A percentile compares a stretch with the other conserved stretches of the same genome.
Conservation (phyloP, 352 stramenopile genomes). For the Phytophthora gonapodyides region DNA sequence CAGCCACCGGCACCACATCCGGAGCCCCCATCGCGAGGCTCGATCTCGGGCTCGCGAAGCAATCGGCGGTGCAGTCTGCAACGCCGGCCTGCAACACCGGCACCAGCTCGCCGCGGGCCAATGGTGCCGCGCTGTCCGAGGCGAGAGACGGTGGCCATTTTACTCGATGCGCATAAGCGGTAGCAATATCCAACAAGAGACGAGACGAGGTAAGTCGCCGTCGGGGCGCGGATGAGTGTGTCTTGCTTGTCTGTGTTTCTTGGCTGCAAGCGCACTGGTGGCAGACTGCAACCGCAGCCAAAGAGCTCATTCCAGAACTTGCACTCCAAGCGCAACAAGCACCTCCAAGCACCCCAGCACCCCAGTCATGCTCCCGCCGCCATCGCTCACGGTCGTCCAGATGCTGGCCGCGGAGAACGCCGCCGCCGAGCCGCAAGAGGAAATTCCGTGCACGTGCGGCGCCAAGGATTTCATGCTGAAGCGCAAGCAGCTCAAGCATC, state of each 20-base stretch:
- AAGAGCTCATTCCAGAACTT: conserved; percentile 27
- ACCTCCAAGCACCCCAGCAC: not conserved
- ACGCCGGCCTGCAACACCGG: conserved; percentile 25
- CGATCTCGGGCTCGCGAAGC: conserved; percentile 10
- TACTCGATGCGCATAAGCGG: conserved; percentile 27
- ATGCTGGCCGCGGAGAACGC: conserved; percentile 14
- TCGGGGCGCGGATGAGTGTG: too few relatives aligned
- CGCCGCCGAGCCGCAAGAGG: not conserved
- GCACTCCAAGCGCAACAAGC: conserved; percentile 17
- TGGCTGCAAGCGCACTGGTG: conserved; percentile 7
- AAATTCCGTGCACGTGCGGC: conserved; percentile 42
- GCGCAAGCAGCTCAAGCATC: conserved; percentile 25
- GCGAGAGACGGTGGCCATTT: conserved; percentile 18
- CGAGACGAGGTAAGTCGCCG: conserved; percentile 18
- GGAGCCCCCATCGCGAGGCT: conserved; percentile 17
- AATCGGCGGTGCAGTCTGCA: conserved; percentile 6
- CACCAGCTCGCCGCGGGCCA: conserved; percentile 5
- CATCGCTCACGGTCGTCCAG: conserved; percentile 29
- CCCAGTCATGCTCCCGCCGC: conserved; percentile 24
- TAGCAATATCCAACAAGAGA: conserved; percentile 24
- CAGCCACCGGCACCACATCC: conserved; percentile 13
- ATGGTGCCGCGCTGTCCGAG: not conserved
- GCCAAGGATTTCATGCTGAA: conserved; percentile 39
- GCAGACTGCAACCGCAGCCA: not conserved
- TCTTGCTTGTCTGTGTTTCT: conserved; percentile 10